Base-by-base conservation (phyloP, 177 flowering plant genomes). In the Telopea speciosissima region DNA sequence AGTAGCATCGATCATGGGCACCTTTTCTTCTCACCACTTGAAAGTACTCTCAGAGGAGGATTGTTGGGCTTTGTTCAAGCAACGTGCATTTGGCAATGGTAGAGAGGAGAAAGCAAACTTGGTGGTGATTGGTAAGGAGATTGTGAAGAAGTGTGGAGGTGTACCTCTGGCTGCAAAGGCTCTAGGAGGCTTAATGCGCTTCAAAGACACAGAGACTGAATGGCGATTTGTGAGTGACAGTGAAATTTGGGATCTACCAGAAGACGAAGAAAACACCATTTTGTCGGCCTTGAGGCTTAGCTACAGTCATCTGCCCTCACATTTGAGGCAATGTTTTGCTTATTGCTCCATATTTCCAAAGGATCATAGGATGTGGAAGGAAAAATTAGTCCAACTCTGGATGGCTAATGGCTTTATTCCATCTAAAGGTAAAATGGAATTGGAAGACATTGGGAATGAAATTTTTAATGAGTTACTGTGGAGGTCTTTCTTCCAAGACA, bases 111-210 rank as follows among this genome's bases (percentile, higher is more conserved):
- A 26, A 7, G 14, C 19, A 8, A 63, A 63, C 4, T 21, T 63
- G 21, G 7, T 63, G 11, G 17, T 11, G 9, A 63, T 63, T 24
- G 66, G 66, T 11, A 63, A 31, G 36, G 40, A 63, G n/a, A 63
- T 63, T 26, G 36, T 63, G 36, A 24, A 63, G 36, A 63, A 63
- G 22, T 63, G 42, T 31, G 23, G 66, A 25, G 66, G 36, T 12
- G 66, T 63, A 21, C 66, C 66, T 13, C 17, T 63, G 26, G 66
- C 66, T 25, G 33, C 66, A 14, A 63, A 63, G n/a, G n/a, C 22
- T 13, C 66, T 63, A 0, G 66, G 66, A 26, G 24, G 66, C 23
- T 21, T 63, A 16, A 13, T 63, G 66, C 10, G 36, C 66, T 63
- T 63, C 17, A 63, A 63, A 63, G 3, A 14, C 17, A 21, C 5